A percentile compares a stretch with the other conserved stretches of the same genome.
Evolutionary conservation across 108 stramenopile species (phyloP).

Genomic region (Nannochloropsis salina): DNA sequence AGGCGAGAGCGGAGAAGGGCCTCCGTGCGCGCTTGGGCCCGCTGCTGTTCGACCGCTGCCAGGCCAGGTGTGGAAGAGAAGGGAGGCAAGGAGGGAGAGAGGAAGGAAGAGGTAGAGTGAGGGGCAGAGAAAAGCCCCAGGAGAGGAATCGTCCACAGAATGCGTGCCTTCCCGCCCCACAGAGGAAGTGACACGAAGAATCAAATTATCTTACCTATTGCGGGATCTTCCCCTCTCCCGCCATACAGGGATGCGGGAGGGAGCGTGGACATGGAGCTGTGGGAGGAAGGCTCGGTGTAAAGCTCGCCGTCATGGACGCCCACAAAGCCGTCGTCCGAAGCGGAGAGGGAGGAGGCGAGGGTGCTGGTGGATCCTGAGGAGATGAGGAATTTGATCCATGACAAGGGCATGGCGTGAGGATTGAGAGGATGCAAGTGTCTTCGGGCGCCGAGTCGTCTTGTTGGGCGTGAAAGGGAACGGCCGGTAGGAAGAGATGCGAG

Average conservation of each 20-base stretch:
- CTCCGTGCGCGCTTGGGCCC: neutral
- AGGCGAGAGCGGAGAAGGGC: slow-evolving; percentile 7
- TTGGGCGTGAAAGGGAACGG: no score
- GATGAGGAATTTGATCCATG: no score
- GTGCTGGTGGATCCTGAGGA: neutral
- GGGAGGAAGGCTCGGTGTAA: neutral
- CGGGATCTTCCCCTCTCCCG: neutral
- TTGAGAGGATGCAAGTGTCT: no score
- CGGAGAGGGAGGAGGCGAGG: neutral
- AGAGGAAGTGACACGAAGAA: no score
- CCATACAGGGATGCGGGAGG: neutral
- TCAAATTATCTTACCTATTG: neutral
- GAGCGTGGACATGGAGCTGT: neutral
- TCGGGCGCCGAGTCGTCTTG: no score
- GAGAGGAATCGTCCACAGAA: no score
- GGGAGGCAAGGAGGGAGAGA: neutral
- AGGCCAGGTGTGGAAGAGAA: neutral
- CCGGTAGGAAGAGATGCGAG: no score
- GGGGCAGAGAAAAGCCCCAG: neutral
- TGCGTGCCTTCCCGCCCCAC: no score
- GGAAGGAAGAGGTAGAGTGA: neutral
- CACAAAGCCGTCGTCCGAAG: neutral
- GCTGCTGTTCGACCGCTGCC: neutral
- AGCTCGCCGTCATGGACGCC: neutral
- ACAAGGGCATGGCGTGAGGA: no score